These are phyloP conservation scores for Helenozyma rhizophorensis DNA, from an alignment of 805 yeast species.

Conservation along the genomic window DNA sequence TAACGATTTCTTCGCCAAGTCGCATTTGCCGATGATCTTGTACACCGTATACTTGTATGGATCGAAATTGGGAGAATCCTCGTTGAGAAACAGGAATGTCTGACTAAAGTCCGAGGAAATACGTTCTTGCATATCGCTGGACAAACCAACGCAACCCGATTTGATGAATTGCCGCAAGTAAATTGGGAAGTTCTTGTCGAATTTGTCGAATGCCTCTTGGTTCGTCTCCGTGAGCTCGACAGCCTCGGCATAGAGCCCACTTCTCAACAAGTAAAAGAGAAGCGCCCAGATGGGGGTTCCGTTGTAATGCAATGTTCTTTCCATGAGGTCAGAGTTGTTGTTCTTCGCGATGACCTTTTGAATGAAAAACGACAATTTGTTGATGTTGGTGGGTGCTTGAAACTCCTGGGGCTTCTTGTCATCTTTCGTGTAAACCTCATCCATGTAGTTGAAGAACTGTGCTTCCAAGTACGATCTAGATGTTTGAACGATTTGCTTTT, in stretches of 20 bases:
- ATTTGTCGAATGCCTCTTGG: slow-evolving; percentile 70
- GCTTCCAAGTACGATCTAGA: slow-evolving; percentile 61
- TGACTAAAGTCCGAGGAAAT: slow-evolving; percentile 79
- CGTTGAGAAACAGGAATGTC: slow-evolving; percentile 61
- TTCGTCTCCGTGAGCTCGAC: slow-evolving; percentile 60
- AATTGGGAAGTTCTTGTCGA: slow-evolving; percentile 79
- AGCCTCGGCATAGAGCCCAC: slow-evolving; percentile 80
- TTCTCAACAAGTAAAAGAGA: slow-evolving; percentile 75
- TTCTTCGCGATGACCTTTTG: slow-evolving; percentile 33
- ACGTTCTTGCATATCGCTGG: slow-evolving; percentile 64
- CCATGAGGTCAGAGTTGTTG: slow-evolving; percentile 20
- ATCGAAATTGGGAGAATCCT: slow-evolving; percentile 54
- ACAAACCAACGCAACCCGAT: slow-evolving; percentile 52
- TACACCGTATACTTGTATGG: slow-evolving; percentile 89
- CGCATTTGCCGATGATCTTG: slow-evolving; percentile 90
- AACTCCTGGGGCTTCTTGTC: slow-evolving; percentile 24
- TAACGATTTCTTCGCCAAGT: slow-evolving; percentile 59
- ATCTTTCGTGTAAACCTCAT: slow-evolving; percentile 61
- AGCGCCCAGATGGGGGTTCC: slow-evolving; percentile 94
- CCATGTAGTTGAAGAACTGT: slow-evolving; percentile 75
- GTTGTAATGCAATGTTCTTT: slow-evolving; percentile 51
- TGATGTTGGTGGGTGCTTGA: slow-evolving; percentile 61
- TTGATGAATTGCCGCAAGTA: slow-evolving; percentile 64
- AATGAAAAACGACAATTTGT: slow-evolving; percentile 63
- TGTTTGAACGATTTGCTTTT: slow-evolving; percentile 46